These are phyloP conservation scores for Coemansia sp. DNA, from an alignment of 192 early-diverging fungal genomes.

Conservation along the genomic window DNA sequence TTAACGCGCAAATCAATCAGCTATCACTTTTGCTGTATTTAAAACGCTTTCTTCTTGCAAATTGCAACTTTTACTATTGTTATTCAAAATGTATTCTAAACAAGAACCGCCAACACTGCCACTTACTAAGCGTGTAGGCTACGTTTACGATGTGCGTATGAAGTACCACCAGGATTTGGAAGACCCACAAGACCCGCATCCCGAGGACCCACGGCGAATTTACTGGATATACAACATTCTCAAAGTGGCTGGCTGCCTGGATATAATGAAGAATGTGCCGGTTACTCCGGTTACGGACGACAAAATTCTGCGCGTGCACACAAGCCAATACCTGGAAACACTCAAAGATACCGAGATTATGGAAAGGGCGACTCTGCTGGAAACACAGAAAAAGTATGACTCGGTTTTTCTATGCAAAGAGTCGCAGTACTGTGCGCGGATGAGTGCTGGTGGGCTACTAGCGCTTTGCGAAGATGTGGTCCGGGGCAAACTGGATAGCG, in stretches of 20 bases:
- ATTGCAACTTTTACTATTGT: not conserved
- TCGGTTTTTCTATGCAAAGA: slow-evolving; percentile 72
- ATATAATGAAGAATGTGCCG: slow-evolving; percentile 38
- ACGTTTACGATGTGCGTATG: slow-evolving; percentile 65
- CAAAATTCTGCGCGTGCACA: slow-evolving; percentile 59
- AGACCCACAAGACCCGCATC: slow-evolving; percentile 65
- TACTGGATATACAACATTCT: slow-evolving; percentile 65
- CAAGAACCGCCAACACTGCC: not conserved
- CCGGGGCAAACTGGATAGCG: slow-evolving; percentile 64
- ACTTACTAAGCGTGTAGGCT: slow-evolving; percentile 32
- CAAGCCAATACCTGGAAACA: slow-evolving; percentile 41
- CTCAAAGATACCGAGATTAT: slow-evolving; percentile 51
- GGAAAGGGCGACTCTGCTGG: slow-evolving; percentile 53
- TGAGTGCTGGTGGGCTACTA: slow-evolving; percentile 78
- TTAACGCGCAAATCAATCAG: too few relatives aligned
- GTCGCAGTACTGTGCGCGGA: slow-evolving; percentile 61
- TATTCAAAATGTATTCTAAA: not conserved
- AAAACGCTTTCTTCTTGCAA: not conserved
- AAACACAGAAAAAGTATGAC: slow-evolving; percentile 53
- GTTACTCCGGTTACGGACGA: slow-evolving; percentile 15
- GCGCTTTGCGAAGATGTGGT: slow-evolving; percentile 72
- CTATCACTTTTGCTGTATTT: too few relatives aligned
- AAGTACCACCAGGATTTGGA: slow-evolving; percentile 61
- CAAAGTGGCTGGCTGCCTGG: slow-evolving; percentile 46
- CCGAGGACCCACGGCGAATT: slow-evolving; percentile 75